Evolutionary conservation across 139 green algal species (phyloP), one percentile per base, ranked within the genome.

Genomic region (Chlorella sp.): DNA sequence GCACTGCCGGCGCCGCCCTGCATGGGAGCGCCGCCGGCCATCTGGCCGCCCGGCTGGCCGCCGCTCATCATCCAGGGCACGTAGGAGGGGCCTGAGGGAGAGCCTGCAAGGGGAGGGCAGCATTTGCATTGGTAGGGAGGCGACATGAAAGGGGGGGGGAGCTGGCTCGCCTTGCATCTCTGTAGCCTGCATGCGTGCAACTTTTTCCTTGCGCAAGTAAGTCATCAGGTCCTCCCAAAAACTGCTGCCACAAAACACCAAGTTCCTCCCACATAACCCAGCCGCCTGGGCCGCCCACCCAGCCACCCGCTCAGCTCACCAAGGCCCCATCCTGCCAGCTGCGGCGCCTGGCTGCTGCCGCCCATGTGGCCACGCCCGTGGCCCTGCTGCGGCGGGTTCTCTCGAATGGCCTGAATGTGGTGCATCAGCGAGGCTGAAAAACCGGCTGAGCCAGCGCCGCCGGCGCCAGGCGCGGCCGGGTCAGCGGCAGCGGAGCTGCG

Each of bases 361-460:
- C n/a, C 30, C 51, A 21, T 60, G 51, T 60, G 51, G 51, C 51
- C 51, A 2, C 51, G 51, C 12, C 51, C 51, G 51, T 60, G 51
- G 12, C 51, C 51, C 51, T 60, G 51, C 75, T 68, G 30, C 81
- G 36, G 32, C 41, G 75, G 55, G 87, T 69, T 83, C 80, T 90
- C 79, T 64, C 83, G 67, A 60, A 90, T 38, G 32, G 64, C 63
- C 21, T 62, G 21, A 39, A 71, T 64, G 72, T 71, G 85, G 83
- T 87, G 79, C 85, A 86, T 82, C 32, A 87, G 80, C 18, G 23
- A 34, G 47, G 65, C 23, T 16, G 65, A 78, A 34, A 85, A 69
- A 20, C 65, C 67, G 25, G 44, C 32, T 0, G 65, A 38, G 25
- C 55, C 55, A 2, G 7, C 32, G 12, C 25, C 74, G 55, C 44